Conservation (phyloP, 1,284 basidiomycete species). For the Ceratobasidium sp. region DNA sequence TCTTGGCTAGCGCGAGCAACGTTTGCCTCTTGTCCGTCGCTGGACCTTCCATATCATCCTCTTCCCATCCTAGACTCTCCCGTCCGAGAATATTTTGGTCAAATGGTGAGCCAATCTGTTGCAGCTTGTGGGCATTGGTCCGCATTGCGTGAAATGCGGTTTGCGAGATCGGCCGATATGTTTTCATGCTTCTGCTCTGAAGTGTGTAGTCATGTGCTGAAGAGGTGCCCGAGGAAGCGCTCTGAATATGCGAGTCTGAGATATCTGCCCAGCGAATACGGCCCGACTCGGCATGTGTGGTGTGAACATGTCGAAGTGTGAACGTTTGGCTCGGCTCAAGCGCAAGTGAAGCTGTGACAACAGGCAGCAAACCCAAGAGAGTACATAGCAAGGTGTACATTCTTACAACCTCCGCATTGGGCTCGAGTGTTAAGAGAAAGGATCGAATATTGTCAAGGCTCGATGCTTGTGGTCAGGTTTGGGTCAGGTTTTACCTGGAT, state of each 20-base stretch:
- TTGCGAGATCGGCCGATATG: conserved; percentile 13
- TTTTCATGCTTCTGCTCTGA: not conserved
- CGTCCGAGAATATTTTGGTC: conserved; percentile 16
- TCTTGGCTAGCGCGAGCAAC: conserved; percentile 86
- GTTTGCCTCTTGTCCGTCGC: conserved; percentile 88
- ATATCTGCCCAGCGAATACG: conserved; percentile 37
- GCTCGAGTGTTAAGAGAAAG: not conserved
- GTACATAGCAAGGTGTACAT: not conserved
- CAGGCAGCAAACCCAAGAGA: conserved; percentile 51
- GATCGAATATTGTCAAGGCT: too few relatives aligned
- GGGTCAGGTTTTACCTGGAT: too few relatives aligned
- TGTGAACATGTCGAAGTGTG: conserved; percentile 31
- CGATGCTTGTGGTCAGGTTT: too few relatives aligned
- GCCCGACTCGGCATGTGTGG: conserved; percentile 23
- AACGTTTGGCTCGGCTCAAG: conserved; percentile 2
- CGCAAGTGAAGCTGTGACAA: conserved; percentile 1
- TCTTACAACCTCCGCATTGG: not conserved
- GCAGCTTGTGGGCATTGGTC: conserved; percentile 50
- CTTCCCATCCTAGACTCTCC: conserved; percentile 46
- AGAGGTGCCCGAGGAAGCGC: conserved; percentile 50
- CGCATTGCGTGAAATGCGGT: conserved; percentile 18
- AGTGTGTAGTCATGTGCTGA: conserved; percentile 49
- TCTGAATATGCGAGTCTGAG: not conserved
- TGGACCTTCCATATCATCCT: conserved; percentile 66
- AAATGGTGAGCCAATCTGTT: conserved; percentile 57